Percentiles rank a stretch among this genome's conserved stretches.
Conservation (phyloP, 192 early-diverging fungal genomes). For the Coemansia sp. region DNA sequence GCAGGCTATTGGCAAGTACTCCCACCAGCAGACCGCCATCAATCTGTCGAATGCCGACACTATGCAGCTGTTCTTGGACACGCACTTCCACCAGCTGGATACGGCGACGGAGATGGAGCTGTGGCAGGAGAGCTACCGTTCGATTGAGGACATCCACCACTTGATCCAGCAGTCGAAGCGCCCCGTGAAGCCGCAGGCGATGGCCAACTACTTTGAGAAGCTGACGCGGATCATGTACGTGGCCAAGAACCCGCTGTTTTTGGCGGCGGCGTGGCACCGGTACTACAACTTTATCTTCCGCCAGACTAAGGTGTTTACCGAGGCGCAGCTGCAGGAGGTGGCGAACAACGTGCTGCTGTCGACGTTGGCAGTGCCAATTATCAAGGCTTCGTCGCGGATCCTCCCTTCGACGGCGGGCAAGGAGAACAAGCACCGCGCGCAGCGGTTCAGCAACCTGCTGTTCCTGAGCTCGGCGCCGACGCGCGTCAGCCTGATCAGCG, state of each 20-base stretch:
- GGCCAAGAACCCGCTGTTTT: constrained; percentile 97
- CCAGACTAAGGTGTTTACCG: constrained; percentile 77
- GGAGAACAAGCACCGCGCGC: constrained; percentile 77
- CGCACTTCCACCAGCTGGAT: constrained; percentile 94
- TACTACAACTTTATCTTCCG: constrained; percentile 78
- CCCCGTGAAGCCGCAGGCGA: constrained; percentile 89
- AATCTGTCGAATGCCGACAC: constrained; percentile 96
- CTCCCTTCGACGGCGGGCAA: constrained; percentile 66
- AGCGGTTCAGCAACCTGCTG: constrained; percentile 84
- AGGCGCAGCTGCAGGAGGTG: constrained; percentile 86
- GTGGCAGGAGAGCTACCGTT: constrained; percentile 98
- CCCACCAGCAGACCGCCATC: constrained; percentile 89
- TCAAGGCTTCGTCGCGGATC: constrained; percentile 77
- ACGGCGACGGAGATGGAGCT: constrained; percentile 95
- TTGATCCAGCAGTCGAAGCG: constrained; percentile 89
- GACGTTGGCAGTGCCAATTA: constrained; percentile 95
- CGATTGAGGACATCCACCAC: constrained; percentile 96
- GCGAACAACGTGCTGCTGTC: constrained; percentile 93
- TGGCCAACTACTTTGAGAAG: constrained; percentile 99
- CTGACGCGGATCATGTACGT: constrained; percentile 95
- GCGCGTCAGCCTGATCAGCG: constrained; percentile 86
- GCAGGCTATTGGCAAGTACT: constrained; percentile 82
- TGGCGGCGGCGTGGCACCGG: constrained; percentile 95
- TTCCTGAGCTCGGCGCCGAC: constrained; percentile 82
- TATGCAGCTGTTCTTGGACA: constrained; percentile 94